Conservation (phyloP, 371 early-diverging fungal species). For the Capillidium rhysosporum region DNA sequence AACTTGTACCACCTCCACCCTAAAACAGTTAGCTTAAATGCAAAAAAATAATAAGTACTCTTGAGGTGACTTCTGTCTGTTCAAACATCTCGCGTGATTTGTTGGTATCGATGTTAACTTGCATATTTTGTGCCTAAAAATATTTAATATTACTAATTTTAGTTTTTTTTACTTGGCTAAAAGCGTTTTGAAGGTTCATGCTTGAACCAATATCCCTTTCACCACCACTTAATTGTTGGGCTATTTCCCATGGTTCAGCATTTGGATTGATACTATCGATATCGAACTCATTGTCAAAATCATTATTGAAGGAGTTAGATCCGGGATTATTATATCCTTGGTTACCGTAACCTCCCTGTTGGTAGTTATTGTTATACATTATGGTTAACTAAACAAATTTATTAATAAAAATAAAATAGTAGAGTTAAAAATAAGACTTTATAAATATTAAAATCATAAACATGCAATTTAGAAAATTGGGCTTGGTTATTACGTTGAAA, state of each 20-base stretch:
- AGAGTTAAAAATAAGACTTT: too few species aligned
- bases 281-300: background rate
- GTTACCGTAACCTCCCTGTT: background rate
- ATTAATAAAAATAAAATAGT: too few species aligned
- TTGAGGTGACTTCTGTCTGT: background rate
- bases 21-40: background rate
- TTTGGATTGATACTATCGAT: background rate
- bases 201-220: conserved; percentile 1
- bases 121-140: conserved; percentile 3
- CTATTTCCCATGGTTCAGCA: conserved; percentile 7
- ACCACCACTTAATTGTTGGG: background rate
- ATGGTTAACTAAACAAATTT: too few species aligned
- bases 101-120: background rate
- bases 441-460: too few species aligned
- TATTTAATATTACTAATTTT: background rate
- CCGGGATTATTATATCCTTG: background rate
- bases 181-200: background rate
- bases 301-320: background rate
- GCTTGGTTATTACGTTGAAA: too few species aligned
- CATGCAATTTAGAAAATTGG: too few species aligned
- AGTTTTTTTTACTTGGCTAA: background rate
- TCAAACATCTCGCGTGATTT: background rate
- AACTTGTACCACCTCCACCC: conserved; percentile 5
- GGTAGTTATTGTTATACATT: background rate
- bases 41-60: background rate